Evolutionary conservation across 1,284 basidiomycete genomes (phyloP), one percentile per base, ranked within the genome.

Genomic region (Agaricales sp.): DNA sequence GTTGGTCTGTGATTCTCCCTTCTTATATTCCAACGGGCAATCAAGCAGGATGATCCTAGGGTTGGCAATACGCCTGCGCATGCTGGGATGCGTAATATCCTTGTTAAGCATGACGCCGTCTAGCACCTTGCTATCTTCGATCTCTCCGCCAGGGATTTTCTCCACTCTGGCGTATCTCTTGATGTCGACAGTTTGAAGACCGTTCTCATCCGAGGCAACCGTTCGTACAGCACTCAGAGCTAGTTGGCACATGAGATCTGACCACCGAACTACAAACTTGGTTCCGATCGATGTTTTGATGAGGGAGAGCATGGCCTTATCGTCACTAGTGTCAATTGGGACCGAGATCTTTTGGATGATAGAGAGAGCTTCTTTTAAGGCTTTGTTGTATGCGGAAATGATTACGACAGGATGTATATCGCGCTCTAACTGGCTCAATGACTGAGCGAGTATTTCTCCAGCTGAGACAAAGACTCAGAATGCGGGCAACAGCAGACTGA

Each of bases 201-300:
- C 78, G 51, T 70, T 68, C 13, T 78, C 77, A 35, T 83, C 81
- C 43, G 76, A 68, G 1, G 77, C 76, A 46, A 97, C 92, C 1
- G 84, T 93, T 35, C 87, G 82, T 1, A 98, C 91, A 1, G 95
- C 94, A 56, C 95, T 80, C 24, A 99, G 74, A 0, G 96, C 96
- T 47, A 99, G 84, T 54, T 74, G 79, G 70, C 95, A 99, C 95
- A 99, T 99, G 55, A 97, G 82, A 59, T 96, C 92, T 0, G 89
- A 90, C 95, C 95, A 99, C 46, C 95, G 81, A 37, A 83, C 84
- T 57, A 94, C 92, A 61, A 99, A 98, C 67, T 99, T 99, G 51
- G 96, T 99, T n/a, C 95, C 95, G 67, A 99, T 97, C 45, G 92
- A 95, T 0, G 92, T 96, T 70, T 97, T 97, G 78, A 99, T 98